Base-by-base conservation (phyloP, 2,329 filamentous ascomycete genomes). In the Mycosphaerelloides madeirae region DNA sequence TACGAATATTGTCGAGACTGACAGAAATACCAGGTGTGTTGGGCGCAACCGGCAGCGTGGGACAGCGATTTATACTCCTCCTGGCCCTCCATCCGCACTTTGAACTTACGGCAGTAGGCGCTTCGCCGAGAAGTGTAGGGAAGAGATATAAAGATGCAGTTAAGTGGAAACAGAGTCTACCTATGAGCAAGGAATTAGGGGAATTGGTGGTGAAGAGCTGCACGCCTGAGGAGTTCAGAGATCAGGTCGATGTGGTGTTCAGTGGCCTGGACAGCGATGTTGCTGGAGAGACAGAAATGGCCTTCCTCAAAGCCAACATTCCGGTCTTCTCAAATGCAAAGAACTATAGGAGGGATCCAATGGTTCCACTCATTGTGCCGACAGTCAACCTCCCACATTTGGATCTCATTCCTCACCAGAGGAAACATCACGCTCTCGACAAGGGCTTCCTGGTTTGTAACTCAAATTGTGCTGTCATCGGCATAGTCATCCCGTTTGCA, bases 251-350 rank as follows among this genome's bases (percentile, higher is more conserved):
- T 58, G 74, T 98, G 53, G 81, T 97, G 49, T 97, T 97, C 68
- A 91, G 85, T 50, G 93, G 93, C 3, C 75, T 97, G 50, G 91
- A 97, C 71, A 84, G 87, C 53, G 88, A 95, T 70, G 85, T 96
- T 44, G 93, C 93, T 31, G 89, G 89, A 41, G 86, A 95, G 19
- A 85, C 95, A 90, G 90, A 97, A 69, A 87, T 87, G 79, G 86
- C 86, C 57, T 97, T 97, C 68, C 78, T 95, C 62, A 85, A 84
- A 64, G 84, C 88, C 49, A 83, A 95, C 62, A 81, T 96, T 40
- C 82, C 87, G 60, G 85, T 96, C 65, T 97, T 98, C 75, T 95
- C 89, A 60, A 98, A 97, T 68, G 90, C 93, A 40, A 96, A 96
- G 71, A 97, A 96, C 79, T 88, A 95, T 77, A 85, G 93, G 59